phyloP scores from a whole-genome alignment of 257 asterid species.

The Vinca minor region DNA sequence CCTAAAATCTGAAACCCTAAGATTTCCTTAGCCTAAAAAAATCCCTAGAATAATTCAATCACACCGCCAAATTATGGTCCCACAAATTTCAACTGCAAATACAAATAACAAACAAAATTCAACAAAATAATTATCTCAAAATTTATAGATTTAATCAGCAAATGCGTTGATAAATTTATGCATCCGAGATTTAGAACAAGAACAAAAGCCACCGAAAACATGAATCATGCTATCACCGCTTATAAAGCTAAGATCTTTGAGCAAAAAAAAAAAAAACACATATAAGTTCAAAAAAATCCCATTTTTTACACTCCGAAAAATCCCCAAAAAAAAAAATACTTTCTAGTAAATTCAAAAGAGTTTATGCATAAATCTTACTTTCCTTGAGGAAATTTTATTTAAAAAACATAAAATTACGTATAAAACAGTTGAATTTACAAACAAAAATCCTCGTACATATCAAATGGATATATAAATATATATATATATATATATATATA shows the following conservation, averaged over 20 bases:
- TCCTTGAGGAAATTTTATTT: neutral
- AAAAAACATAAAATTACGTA: neutral
- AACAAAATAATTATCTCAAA: constrained; percentile 2
- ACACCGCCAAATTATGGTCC: constrained; percentile 4
- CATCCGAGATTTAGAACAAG: constrained; percentile 12
- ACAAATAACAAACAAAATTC: neutral
- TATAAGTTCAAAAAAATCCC: neutral
- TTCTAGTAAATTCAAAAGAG: constrained; percentile 5
- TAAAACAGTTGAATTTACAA: neutral
- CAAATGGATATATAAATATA: neutral
- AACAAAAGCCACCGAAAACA: constrained; percentile 4
- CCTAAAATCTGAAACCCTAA: constrained; percentile 10
- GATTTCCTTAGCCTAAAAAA: neutral
- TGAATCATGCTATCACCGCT: constrained; percentile 2
- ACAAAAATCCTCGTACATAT: neutral
- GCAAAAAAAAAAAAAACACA: neutral
- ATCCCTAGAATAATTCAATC: constrained; percentile 4
- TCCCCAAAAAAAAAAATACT: neutral
- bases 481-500: neutral
- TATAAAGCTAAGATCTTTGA: constrained; percentile 15
- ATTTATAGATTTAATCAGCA: neutral
- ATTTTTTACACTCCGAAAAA: neutral
- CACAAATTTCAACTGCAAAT: constrained; percentile 22
- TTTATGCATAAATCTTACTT: neutral
- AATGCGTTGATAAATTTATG: constrained; percentile 1